Evolutionary conservation across 108 stramenopile genomes (phyloP).

Genomic region (Nitzschia sp.): DNA sequence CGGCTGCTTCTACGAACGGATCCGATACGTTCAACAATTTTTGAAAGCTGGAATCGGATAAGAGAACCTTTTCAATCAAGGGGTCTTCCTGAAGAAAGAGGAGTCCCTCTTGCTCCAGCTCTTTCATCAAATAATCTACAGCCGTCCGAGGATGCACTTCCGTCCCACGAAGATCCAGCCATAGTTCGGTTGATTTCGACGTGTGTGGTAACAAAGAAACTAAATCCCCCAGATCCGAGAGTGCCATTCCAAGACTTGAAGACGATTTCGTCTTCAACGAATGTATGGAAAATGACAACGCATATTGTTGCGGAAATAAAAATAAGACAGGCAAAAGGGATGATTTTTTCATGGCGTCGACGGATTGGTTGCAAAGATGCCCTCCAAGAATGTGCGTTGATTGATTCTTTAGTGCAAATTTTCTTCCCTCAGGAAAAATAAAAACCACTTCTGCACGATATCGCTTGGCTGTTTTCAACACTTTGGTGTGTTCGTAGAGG

Average conservation of each 20-base stretch:
- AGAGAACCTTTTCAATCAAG: conserved; percentile 15
- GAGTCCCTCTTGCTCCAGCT: not conserved
- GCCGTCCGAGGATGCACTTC: conserved; percentile 38
- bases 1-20: conserved; percentile 3
- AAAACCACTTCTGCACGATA: no score
- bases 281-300: no score
- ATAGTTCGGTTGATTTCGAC: conserved; percentile 30
- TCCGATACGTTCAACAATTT: conserved; percentile 17
- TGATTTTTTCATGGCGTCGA: not conserved
- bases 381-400: no score
- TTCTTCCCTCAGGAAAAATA: no score
- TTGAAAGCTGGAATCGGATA: conserved; percentile 30
- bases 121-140: conserved; percentile 8
- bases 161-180: conserved; percentile 55
- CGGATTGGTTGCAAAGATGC: not conserved
- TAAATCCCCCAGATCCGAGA: not conserved
- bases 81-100: not conserved
- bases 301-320: no score
- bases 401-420: no score
- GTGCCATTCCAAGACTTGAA: not conserved
- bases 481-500: no score
- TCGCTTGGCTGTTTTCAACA: no score
- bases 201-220: not conserved
- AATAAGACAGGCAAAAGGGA: no score
- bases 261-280: not conserved